These are phyloP conservation scores for Arbutus unedo DNA, from an alignment of 148 eudicot genomes.

Conservation along the genomic window DNA sequence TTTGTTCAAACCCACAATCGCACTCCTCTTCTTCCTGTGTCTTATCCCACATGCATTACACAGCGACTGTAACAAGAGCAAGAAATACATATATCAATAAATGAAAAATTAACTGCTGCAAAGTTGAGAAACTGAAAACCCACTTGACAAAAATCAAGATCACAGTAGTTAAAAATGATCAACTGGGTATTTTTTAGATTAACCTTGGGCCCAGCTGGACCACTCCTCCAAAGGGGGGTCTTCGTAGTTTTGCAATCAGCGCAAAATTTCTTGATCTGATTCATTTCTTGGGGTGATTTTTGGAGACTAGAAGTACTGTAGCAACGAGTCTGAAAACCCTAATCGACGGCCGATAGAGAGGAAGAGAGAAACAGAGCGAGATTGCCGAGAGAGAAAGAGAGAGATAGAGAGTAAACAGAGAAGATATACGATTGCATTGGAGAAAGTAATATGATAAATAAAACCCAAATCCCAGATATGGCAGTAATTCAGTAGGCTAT, in stretches of 20 bases:
- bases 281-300: not conserved
- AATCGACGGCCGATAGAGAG: not conserved
- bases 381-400: not conserved
- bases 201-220: constrained; percentile 74
- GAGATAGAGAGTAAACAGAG: not conserved
- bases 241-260: constrained; percentile 35
- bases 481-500: not conserved
- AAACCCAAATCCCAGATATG: not conserved
- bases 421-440: not conserved
- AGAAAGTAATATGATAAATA: not conserved
- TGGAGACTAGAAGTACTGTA: not conserved
- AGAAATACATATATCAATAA: not conserved
- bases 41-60: constrained; percentile 76
- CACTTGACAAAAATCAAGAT: not conserved
- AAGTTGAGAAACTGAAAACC: not conserved
- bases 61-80: constrained; percentile 40
- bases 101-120: not conserved
- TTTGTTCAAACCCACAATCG: constrained; percentile 20
- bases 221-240: constrained; percentile 70
- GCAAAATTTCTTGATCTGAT: constrained; percentile 37
- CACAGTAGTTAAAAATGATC: not conserved
- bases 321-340: not conserved
- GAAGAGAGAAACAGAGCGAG: not conserved
- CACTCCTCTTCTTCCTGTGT: constrained; percentile 43
- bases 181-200: not conserved